Evolutionary conservation across 164 flowering plant genomes (phyloP), one percentile per base, ranked within the genome.

Genomic region (Pachysandra terminalis): DNA sequence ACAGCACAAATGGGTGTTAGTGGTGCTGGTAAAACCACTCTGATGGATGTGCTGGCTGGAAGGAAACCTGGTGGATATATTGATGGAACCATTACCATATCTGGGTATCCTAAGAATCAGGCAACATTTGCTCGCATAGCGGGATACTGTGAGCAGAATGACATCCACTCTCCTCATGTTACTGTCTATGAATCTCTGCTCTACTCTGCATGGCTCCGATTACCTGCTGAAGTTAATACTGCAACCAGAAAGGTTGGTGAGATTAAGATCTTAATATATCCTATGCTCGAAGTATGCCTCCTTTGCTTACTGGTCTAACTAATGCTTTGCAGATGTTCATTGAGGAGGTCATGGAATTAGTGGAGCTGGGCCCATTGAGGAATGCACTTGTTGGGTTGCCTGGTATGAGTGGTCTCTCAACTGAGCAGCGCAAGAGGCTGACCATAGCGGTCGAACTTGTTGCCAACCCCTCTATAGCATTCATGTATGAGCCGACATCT

Each of bases 401-500:
- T 25, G 81, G 84, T 19, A 78, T 82, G 13, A 79, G 71, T 62
- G 87, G 87, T 12, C 82, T 84, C 19, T 84, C 87, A 21, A 81
- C 84, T 15, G 87, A 84, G 71, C 86, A 84, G 75, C 74, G 88
- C 16, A 84, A 84, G 66, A 73, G 88, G 70, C 69, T 84, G 13
- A 84, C 88, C 0, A 82, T 84, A 48, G 86, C 88, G 1, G 86
- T 84, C 24, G 86, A 84, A 70, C 82, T 84, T 0, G 84, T 84
- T 9, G 83, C 88, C 1, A 84, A 84, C 65, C 88, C 88, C 0
- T 82, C 88, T 9, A 81, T 84, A 10, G 81, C 82, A 40, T 84
- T 84, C 72, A 82, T 84, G 87, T 85, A 84, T 56, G 87, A 84
- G 35, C 87, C 87, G 63, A 84, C 87, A n/a, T 84, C 87, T n/a